Percentiles rank a stretch among this genome's conserved stretches.
Conservation (phyloP, 441 rosid genomes). For the Erodium texanum region DNA sequence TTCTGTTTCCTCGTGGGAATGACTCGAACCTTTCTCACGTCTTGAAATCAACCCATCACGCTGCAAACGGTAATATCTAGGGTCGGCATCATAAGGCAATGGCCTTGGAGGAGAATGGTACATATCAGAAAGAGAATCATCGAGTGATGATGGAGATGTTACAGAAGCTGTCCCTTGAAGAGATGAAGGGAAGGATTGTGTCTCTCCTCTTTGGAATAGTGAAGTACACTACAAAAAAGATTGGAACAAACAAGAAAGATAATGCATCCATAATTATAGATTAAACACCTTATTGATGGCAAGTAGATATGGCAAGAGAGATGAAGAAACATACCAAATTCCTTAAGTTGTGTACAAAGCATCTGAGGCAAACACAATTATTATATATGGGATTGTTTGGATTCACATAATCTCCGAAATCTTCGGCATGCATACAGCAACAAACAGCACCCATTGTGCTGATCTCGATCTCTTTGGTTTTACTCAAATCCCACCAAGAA, state of each 20-base stretch:
- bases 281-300: not conserved
- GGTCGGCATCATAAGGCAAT: conserved; percentile 79
- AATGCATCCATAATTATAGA: not conserved
- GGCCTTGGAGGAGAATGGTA: conserved; percentile 90
- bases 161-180: conserved; percentile 60
- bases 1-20: conserved; percentile 64
- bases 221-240: conserved; percentile 46
- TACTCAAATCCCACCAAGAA: conserved; percentile 17
- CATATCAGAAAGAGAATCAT: conserved; percentile 70
- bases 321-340: conserved; percentile 27
- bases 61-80: conserved; percentile 48
- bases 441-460: conserved; percentile 75
- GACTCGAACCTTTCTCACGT: conserved; percentile 72
- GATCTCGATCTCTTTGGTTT: conserved; percentile 20
- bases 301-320: not conserved
- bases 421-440: conserved; percentile 64
- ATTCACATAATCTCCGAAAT: conserved; percentile 62
- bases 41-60: conserved; percentile 43
- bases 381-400: conserved; percentile 57
- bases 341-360: conserved; percentile 58
- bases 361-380: conserved; percentile 65
- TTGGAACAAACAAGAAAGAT: conserved; percentile 9
- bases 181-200: conserved; percentile 56
- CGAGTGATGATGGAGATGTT: conserved; percentile 48
- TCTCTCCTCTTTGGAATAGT: conserved; percentile 61